Evolutionary conservation across 805 yeast genomes (phyloP).

Genomic region (Yamadazyma paraphyllophila): DNA sequence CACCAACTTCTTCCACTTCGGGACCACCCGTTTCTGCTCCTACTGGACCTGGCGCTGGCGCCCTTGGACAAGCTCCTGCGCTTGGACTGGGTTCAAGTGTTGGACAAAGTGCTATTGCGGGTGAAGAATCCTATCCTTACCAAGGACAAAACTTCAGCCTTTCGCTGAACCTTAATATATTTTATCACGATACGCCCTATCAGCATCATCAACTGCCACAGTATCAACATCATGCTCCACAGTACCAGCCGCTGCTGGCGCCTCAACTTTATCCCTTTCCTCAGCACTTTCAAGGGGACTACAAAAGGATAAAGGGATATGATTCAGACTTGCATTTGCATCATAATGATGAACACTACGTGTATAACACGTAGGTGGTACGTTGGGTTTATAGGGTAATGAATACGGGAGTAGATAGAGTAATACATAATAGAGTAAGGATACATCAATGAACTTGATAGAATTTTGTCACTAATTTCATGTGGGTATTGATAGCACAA

Average conservation of each 20-base stretch:
- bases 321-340: slow-evolving; percentile 10
- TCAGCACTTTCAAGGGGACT: slow-evolving; percentile 8
- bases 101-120: background rate
- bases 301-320: slow-evolving; percentile 11
- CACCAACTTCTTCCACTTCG: background rate
- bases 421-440: no score
- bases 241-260: slow-evolving; percentile 5
- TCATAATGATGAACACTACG: slow-evolving; percentile 13
- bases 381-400: background rate
- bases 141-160: slow-evolving; percentile 10
- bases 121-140: background rate
- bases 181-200: slow-evolving; percentile 13
- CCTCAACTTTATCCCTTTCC: slow-evolving; percentile 8
- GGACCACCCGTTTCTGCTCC: background rate
- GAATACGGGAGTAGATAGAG: background rate
- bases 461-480: no score
- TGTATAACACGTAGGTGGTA: slow-evolving; percentile 6
- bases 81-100: background rate
- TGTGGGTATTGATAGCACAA: no score
- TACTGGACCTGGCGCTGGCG: background rate
- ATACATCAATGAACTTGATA: no score
- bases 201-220: slow-evolving; percentile 7
- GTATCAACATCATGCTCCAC: background rate
- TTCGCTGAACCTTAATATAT: slow-evolving; percentile 9
- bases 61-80: background rate